Percentiles rank a stretch among this genome's conserved stretches.
These are phyloP conservation scores for Pseudogymnoascus sp. DNA, from an alignment of 2,329 filamentous ascomycete genomes.

Conservation along the genomic window DNA sequence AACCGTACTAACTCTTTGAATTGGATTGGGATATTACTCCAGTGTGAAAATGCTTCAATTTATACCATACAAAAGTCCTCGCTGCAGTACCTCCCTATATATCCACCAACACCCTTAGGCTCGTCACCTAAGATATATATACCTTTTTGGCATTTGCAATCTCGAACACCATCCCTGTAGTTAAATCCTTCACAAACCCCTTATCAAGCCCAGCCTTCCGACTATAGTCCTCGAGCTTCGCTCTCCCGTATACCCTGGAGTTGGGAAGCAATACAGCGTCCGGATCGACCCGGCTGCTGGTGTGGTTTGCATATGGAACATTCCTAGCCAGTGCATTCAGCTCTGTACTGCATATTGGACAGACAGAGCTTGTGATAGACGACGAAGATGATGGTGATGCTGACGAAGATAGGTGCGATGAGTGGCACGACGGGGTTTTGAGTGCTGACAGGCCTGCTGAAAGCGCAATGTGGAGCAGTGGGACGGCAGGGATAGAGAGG, in stretches of 20 bases:
- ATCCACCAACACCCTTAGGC: background rate
- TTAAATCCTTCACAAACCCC: conserved; percentile 67
- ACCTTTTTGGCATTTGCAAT: conserved; percentile 69
- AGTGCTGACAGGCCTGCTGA: conserved; percentile 86
- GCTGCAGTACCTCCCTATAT: background rate
- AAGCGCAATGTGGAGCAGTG: conserved; percentile 83
- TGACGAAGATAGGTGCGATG: conserved; percentile 27
- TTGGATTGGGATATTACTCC: background rate
- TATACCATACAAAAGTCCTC: background rate
- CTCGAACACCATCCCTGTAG: conserved; percentile 60
- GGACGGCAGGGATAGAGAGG: conserved; percentile 70
- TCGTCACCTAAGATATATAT: conserved; percentile 63
- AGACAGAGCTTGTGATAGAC: conserved; percentile 54
- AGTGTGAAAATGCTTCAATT: background rate
- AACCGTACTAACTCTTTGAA: background rate
- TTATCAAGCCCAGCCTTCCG: conserved; percentile 64
- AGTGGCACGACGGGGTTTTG: conserved; percentile 91
- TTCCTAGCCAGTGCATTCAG: conserved; percentile 82
- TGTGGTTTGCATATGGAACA: conserved; percentile 92
- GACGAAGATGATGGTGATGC: conserved; percentile 25
- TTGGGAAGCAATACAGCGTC: conserved; percentile 85
- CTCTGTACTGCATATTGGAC: conserved; percentile 92
- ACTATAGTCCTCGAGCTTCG: conserved; percentile 66
- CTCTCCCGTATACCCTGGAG: conserved; percentile 72
- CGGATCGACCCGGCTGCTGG: conserved; percentile 82